Evolutionary conservation across 441 rosid genomes (phyloP), one percentile per base, ranked within the genome.

Genomic region (Breynia disticha): DNA sequence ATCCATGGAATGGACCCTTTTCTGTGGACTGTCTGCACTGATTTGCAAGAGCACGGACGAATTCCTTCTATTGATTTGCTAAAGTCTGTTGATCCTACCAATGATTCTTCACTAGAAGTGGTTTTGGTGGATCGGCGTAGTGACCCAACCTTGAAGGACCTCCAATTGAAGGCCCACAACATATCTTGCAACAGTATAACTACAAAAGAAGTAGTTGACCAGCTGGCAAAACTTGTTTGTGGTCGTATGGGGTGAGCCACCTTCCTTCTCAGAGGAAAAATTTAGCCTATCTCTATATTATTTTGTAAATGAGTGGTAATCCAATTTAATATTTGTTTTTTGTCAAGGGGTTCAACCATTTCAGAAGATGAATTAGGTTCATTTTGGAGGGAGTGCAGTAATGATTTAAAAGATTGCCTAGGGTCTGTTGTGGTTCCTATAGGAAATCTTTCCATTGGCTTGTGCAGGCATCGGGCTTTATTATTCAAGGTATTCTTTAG

Each of bases 391-490:
- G 80, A 87, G 57, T 79, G 93, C 76, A 82, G 85, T 60, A 72
- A 72, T 60, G 81, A 82, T 69, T 70, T 85, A 61, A 94, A 83
- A 81, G 85, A 80, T 66, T 63, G 86, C 77, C 74, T 89, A 56
- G 87, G 90, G 56, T 86, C 86, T 52, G 75, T 81, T 48, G 95
- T 94, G 59, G 74, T 90, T 73, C 96, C 99, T 58, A 76, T 94
- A 41, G 90, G 99, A 57, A 89, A 89, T 76, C 82, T 89, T 46
- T 83, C 86, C 37, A 67, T 72, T 74, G 99, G 99, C 68, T 83
- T 87, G 60, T 94, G 99, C 84, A 80, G 96, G 73, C 97, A 94
- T 67, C 90, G 99, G 62, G 81, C 96, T 67, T 74, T 89, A 69
- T 76, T 94, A 62, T 94, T 94, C 77, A 94, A 93, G 78, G 99